These are phyloP conservation scores for Candida maesae DNA, from an alignment of 805 yeast genomes.

Conservation along the genomic window DNA sequence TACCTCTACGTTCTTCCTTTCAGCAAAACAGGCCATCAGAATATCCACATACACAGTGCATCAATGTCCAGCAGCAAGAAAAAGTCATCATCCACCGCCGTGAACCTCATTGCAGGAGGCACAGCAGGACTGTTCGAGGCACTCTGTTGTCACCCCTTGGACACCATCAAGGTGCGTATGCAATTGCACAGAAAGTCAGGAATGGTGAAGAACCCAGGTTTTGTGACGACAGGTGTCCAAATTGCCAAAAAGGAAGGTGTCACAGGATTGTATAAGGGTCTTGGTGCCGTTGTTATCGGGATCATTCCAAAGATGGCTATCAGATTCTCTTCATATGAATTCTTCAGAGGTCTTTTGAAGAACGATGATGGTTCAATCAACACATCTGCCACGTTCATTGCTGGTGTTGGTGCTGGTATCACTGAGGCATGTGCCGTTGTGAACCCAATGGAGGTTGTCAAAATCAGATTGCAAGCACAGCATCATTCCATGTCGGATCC, in stretches of 20 bases:
- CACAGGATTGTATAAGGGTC: constrained; percentile 86
- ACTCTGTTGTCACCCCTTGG: constrained; percentile 96
- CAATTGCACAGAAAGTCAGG: constrained; percentile 74
- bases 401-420: constrained; percentile 97
- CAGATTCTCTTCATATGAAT: constrained; percentile 91
- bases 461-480: constrained; percentile 95
- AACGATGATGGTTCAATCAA: constrained; percentile 62
- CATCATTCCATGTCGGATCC: constrained; percentile 87
- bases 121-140: constrained; percentile 97
- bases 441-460: constrained; percentile 96
- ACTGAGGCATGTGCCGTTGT: constrained; percentile 94
- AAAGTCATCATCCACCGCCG: constrained; percentile 41
- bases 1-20: too few relatives aligned
- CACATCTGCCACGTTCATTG: constrained; percentile 73
- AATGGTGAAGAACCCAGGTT: constrained; percentile 77
- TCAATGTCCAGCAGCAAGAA: constrained; percentile 28
- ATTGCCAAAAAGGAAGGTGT: constrained; percentile 80
- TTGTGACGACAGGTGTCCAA: constrained; percentile 71
- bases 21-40: too few relatives aligned
- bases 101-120: constrained; percentile 88
- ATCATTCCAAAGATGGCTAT: constrained; percentile 98
- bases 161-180: constrained; percentile 96
- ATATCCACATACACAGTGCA: not conserved
- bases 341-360: constrained; percentile 67
- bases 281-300: constrained; percentile 96